Percentiles rank a stretch among this genome's conserved stretches.
These are phyloP conservation scores for Globisporangium okanoganense DNA, from an alignment of 352 stramenopile genomes.

Conservation along the genomic window DNA sequence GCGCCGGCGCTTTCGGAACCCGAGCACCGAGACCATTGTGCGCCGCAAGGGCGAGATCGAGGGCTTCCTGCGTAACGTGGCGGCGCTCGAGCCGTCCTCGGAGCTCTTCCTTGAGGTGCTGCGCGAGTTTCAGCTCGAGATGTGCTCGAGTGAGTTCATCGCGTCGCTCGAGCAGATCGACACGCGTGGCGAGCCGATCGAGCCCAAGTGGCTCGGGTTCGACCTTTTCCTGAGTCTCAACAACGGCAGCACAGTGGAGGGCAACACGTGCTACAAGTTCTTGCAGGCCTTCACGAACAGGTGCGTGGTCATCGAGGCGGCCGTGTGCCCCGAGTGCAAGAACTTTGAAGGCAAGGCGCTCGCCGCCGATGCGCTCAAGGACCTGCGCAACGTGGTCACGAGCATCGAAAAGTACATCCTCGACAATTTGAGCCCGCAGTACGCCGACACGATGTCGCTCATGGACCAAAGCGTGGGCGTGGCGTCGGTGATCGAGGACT, in stretches of 20 bases:
- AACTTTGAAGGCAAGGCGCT: slow-evolving; percentile 49
- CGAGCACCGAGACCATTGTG: slow-evolving; percentile 36
- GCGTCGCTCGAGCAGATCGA: slow-evolving; percentile 73
- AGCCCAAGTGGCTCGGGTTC: slow-evolving; percentile 76
- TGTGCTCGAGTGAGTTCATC: slow-evolving; percentile 78
- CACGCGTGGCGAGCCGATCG: slow-evolving; percentile 50
- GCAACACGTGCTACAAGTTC: slow-evolving; percentile 77
- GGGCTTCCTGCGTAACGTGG: slow-evolving; percentile 69
- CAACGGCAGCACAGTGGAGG: slow-evolving; percentile 55
- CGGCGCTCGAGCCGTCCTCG: slow-evolving; percentile 54
- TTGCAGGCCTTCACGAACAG: slow-evolving; percentile 71
- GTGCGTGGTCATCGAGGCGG: slow-evolving; percentile 58
- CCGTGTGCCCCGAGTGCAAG: slow-evolving; percentile 48
- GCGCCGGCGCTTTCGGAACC: slow-evolving; percentile 45
- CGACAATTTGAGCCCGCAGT: slow-evolving; percentile 59
- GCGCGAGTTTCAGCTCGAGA: slow-evolving; percentile 60
- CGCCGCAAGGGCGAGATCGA: slow-evolving; percentile 63
- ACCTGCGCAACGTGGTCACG: slow-evolving; percentile 64
- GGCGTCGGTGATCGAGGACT: slow-evolving; percentile 54
- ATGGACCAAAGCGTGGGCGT: slow-evolving; percentile 55
- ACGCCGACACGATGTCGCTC: slow-evolving; percentile 61
- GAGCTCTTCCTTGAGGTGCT: slow-evolving; percentile 53
- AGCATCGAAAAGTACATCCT: slow-evolving; percentile 77
- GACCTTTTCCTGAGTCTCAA: slow-evolving; percentile 75
- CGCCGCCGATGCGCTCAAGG: slow-evolving; percentile 50